Conservation (phyloP, 495 filamentous ascomycete species). For the Tuber indicum region DNA sequence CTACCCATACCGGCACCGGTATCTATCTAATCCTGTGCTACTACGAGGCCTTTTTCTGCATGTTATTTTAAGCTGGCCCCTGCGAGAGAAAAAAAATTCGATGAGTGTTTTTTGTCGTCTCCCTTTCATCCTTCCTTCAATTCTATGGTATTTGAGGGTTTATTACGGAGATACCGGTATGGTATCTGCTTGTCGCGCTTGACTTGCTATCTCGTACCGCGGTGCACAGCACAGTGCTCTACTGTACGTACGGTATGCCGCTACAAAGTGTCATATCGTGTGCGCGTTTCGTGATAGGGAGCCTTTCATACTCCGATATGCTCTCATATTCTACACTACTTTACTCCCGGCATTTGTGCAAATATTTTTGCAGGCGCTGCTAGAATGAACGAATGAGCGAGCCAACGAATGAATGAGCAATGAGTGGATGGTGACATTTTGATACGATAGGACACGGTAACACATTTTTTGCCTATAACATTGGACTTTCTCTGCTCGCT, state of each 20-base stretch:
- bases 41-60: neutral
- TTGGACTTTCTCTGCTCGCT: neutral
- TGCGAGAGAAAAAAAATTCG: neutral
- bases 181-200: neutral
- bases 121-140: neutral
- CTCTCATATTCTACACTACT: neutral
- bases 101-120: neutral
- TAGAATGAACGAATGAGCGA: neutral
- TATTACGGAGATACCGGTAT: neutral
- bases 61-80: neutral
- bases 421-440: neutral
- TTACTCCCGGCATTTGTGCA: neutral
- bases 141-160: neutral
- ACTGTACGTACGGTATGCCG: neutral
- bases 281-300: neutral
- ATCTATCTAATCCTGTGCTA: conserved; percentile 2
- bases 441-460: neutral
- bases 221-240: neutral
- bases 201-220: neutral
- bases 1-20: neutral
- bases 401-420: neutral
- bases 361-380: neutral
- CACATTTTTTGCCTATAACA: neutral
- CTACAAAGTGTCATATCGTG: neutral
- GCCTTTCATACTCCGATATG: neutral